Base-by-base conservation (phyloP, 306 rosid genomes). In the Cicer bijugum region DNA sequence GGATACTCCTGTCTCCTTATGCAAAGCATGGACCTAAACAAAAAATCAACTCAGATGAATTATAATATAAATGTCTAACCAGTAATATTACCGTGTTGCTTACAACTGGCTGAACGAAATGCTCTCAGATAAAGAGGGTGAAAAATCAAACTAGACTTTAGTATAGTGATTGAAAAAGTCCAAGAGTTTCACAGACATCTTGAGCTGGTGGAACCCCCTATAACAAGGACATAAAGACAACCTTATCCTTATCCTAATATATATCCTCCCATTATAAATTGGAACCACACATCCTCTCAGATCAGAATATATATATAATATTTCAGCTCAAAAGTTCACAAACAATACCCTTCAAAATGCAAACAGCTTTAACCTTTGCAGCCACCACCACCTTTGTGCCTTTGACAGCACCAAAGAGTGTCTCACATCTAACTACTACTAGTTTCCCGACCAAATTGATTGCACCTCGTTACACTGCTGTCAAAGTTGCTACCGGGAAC, bases 231-330 rank as follows among this genome's bases (percentile, higher is more conserved):
- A 38, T 46, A 60, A 57, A 33, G 17, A 28, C 3, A 82, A 51
- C 80, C 89, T 85, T 85, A 87, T 85, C 91, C 85, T 4, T 7
- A 78, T 15, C 38, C 73, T 3, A 82, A 84, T n/a, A 81, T 87
- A 82, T 87, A 88, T 82, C 52, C 42, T 59, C 55, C 75, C 4
- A 9, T 56, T 72, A 80, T 84, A 85, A 68, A 76, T 33, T n/a
- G 73, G 62, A 47, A 77, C 46, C 48, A 9, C 35, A 20, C 8
- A 43, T 77, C 12, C 67, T 60, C 28, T 1, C 0, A 28, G 14
- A 47, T 9, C 35, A 28, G 35, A 28, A 28, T 28, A 28, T 28
- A 28, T 28, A 23, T 23, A 23, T 37, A 37, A 56, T 9, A 75
- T 69, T 9, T 12, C 17, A 45, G 45, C 72, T 62, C 56, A 65